Percentiles rank a stretch among this genome's conserved stretches.
Evolutionary conservation across 148 eudicot genomes (phyloP).

Genomic region (Persicaria tinctoria): DNA sequence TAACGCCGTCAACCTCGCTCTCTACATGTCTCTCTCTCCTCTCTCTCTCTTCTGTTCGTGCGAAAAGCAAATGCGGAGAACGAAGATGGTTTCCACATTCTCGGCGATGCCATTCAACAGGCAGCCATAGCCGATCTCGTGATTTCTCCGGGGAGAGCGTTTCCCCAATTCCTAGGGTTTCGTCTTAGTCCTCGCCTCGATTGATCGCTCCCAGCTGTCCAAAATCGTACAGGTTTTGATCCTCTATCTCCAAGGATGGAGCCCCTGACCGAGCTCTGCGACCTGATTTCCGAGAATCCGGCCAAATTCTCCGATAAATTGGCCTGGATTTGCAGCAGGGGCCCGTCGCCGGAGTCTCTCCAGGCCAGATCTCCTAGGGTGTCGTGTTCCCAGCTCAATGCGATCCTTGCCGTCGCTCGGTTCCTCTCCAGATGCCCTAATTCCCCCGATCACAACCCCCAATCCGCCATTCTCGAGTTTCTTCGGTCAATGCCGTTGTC

Average conservation of each 20-base stretch:
- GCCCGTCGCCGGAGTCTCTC: slow-evolving; percentile 56
- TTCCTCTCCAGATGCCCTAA: slow-evolving; percentile 64
- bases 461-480: slow-evolving; percentile 39
- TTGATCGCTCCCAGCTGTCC: not conserved
- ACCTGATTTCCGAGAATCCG: slow-evolving; percentile 67
- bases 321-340: slow-evolving; percentile 68
- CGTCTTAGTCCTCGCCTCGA: slow-evolving; percentile 3
- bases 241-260: slow-evolving; percentile 40
- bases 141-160: not conserved
- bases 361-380: slow-evolving; percentile 49
- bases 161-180: not conserved
- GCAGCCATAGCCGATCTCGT: slow-evolving; percentile 10
- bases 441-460: slow-evolving; percentile 39
- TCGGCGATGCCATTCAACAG: slow-evolving; percentile 9
- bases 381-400: slow-evolving; percentile 70
- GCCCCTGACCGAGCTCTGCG: slow-evolving; percentile 76
- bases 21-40: slow-evolving; percentile 3
- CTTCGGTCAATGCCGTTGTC: slow-evolving; percentile 48
- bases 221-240: not conserved
- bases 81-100: slow-evolving; percentile 4
- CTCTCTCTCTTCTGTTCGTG: slow-evolving; percentile 5
- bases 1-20: slow-evolving; percentile 7
- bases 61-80: slow-evolving; percentile 10
- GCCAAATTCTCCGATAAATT: slow-evolving; percentile 53
- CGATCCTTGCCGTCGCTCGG: slow-evolving; percentile 48